A percentile compares a stretch with the other conserved stretches of the same genome.
Evolutionary conservation across 2,329 filamentous ascomycete species (phyloP).

Genomic region (Lecanosticta acicola): DNA sequence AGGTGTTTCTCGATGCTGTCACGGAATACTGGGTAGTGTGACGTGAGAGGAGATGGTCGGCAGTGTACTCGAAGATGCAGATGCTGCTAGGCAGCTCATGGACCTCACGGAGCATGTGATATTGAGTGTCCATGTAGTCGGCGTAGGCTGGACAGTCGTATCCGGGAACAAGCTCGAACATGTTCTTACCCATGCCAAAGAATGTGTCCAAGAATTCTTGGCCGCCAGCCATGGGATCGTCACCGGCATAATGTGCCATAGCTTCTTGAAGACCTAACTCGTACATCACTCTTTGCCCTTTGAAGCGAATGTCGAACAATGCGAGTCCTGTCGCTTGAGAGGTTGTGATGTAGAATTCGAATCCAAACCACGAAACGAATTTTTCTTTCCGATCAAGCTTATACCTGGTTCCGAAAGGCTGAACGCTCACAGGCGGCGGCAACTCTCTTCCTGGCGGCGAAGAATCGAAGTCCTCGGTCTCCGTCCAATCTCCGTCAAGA

Average conservation of each 20-base stretch:
- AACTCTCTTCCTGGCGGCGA: conserved; percentile 46
- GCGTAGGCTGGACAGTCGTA: conserved; percentile 52
- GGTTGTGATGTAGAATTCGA: conserved; percentile 48
- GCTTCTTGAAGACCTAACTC: conserved; percentile 51
- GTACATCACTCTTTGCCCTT: conserved; percentile 48
- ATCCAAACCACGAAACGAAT: conserved; percentile 51
- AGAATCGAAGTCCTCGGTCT: conserved; percentile 41
- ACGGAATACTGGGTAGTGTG: conserved; percentile 43
- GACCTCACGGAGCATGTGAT: conserved; percentile 40
- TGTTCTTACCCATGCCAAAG: conserved; percentile 42
- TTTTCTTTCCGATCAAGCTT: conserved; percentile 41
- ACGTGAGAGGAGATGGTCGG: conserved; percentile 47
- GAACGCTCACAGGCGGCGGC: conserved; percentile 39
- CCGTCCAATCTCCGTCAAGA: conserved; percentile 46
- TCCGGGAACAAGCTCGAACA: conserved; percentile 45
- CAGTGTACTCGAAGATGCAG: conserved; percentile 52
- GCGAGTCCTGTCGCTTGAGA: conserved; percentile 42
- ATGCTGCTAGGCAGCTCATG: conserved; percentile 44
- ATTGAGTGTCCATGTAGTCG: conserved; percentile 47
- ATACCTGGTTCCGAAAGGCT: conserved; percentile 38
- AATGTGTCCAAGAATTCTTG: conserved; percentile 29
- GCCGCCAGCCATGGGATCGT: conserved; percentile 43
- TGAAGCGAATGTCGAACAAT: conserved; percentile 48
- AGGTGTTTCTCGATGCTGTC: conserved; percentile 42
- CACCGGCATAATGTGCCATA: conserved; percentile 48